Conservation (phyloP, 2,329 filamentous ascomycete genomes). For the Dothistroma pini region DNA sequence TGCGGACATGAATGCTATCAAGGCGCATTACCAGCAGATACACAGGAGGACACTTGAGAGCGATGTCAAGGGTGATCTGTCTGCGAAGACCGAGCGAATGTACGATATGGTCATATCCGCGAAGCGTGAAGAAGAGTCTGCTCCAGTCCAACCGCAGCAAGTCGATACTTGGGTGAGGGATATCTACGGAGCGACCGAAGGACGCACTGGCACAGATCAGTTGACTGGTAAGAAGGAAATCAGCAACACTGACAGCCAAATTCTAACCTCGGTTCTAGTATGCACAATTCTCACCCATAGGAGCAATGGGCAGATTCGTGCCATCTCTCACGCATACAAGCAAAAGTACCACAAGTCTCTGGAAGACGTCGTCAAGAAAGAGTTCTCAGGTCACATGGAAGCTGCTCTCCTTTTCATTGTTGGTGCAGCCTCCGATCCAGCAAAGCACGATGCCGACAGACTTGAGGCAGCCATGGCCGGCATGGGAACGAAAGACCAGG, state of each 20-base stretch:
- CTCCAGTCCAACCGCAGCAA: slow-evolving; percentile 67
- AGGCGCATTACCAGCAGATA: slow-evolving; percentile 66
- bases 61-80: slow-evolving; percentile 74
- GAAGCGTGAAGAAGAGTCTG: slow-evolving; percentile 71
- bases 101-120: slow-evolving; percentile 79
- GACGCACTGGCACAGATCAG: slow-evolving; percentile 61
- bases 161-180: slow-evolving; percentile 73
- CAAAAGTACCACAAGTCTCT: slow-evolving; percentile 67
- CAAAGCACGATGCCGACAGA: slow-evolving; percentile 74
- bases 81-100: slow-evolving; percentile 78
- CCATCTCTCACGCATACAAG: slow-evolving; percentile 72
- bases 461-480: slow-evolving; percentile 89
- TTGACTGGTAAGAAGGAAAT: slow-evolving; percentile 42
- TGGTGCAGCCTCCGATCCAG: slow-evolving; percentile 71
- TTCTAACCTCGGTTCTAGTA: slow-evolving; percentile 42
- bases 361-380: slow-evolving; percentile 69
- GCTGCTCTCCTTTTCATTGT: slow-evolving; percentile 77
- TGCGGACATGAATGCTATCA: slow-evolving; percentile 84
- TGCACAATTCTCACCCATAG: slow-evolving; percentile 73
- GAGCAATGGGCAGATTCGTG: slow-evolving; percentile 79
- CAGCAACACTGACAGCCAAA: not conserved
- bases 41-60: slow-evolving; percentile 65
- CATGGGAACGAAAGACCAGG: slow-evolving; percentile 77
- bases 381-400: slow-evolving; percentile 92
- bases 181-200: slow-evolving; percentile 74